Conservation (phyloP, 2,329 filamentous ascomycete genomes). For the Didymella glomerata region DNA sequence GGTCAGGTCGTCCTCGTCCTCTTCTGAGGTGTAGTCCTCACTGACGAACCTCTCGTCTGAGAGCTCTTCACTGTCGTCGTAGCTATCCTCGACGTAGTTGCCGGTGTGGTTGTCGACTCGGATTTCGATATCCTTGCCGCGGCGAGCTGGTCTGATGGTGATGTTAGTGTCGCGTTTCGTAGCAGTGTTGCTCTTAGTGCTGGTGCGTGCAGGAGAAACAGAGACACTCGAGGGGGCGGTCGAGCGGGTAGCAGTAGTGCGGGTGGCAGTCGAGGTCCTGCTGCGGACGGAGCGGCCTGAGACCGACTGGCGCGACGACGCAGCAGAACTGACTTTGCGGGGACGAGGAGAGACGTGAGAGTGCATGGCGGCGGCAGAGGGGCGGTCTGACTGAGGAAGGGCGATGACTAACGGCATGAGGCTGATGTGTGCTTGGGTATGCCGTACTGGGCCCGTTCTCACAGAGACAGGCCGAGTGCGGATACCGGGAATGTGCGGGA, state of each 20-base stretch:
- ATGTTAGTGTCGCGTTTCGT: constrained; percentile 50
- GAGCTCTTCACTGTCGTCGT: constrained; percentile 20
- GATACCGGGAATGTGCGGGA: constrained; percentile 31
- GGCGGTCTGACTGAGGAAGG: constrained; percentile 40
- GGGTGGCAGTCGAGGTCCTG: constrained; percentile 38
- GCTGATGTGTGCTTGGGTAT: constrained; percentile 42
- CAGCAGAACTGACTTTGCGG: constrained; percentile 12
- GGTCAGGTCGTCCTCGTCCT: constrained; percentile 30
- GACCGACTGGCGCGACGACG: constrained; percentile 38
- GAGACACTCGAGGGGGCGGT: constrained; percentile 43
- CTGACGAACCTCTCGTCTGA: constrained; percentile 25
- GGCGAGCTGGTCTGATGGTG: constrained; percentile 44
- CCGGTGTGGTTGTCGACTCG: constrained; percentile 49
- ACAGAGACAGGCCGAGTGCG: constrained; percentile 52
- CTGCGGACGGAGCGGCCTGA: constrained; percentile 42
- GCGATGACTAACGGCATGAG: constrained; percentile 56
- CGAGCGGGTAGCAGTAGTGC: constrained; percentile 33
- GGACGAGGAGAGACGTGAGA: constrained; percentile 12
- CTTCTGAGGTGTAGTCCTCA: constrained; percentile 25
- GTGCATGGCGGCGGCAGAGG: constrained; percentile 20
- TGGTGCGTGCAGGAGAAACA: constrained; percentile 37
- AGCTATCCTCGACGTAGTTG: constrained; percentile 36
- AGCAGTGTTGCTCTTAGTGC: constrained; percentile 18
- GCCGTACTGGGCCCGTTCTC: constrained; percentile 50
- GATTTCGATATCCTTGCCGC: constrained; percentile 48